Evolutionary conservation across 805 yeast species (phyloP), one percentile per base, ranked within the genome.

Genomic region (Vanderwaltozyma polyspora): DNA sequence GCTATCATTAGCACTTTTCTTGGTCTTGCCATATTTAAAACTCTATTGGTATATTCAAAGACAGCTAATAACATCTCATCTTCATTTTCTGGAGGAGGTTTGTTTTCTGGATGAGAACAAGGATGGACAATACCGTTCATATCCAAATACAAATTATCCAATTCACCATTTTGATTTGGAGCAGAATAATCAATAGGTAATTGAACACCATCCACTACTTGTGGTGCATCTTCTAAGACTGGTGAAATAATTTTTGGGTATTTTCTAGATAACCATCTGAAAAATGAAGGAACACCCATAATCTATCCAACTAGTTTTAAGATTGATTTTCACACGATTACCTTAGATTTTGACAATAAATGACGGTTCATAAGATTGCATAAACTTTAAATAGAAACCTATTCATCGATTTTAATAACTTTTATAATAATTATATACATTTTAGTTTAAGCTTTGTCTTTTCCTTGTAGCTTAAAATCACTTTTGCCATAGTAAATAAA

Each of bases 121-220:
- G 98, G 98, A 64, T 91, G 99, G 4, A 91, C 98, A 52, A 91
- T 91, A 65, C 97, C 98, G 55, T 91, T 91, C 98, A 91, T 91
- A 62, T 91, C 99, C 42, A 91, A 66, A 54, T 91, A 91, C 33
- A 91, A 60, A 54, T 91, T 91, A 55, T 91, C 97, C 31, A 86
- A 63, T 61, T 91, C 99, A 19, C 97, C 98, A 59, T 91, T 91
- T 3, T 94, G 94, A 55, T 91, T 91, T 10, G 91, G 79, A 34
- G 74, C 72, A 15, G 74, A 52, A 55, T 82, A 86, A 43, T 68
- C 70, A 4, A 80, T 68, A 0, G 86, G 93, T 32, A 72, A 68
- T 19, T 62, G 66, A 7, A 71, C 67, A 14, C 80, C 89, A 41
- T 76, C 78, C 9, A 79, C 66, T 1, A 60, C 58, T 3, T 66